phyloP scores from a whole-genome alignment of 2,329 filamentous ascomycete species.

The Fusarium graminum region DNA sequence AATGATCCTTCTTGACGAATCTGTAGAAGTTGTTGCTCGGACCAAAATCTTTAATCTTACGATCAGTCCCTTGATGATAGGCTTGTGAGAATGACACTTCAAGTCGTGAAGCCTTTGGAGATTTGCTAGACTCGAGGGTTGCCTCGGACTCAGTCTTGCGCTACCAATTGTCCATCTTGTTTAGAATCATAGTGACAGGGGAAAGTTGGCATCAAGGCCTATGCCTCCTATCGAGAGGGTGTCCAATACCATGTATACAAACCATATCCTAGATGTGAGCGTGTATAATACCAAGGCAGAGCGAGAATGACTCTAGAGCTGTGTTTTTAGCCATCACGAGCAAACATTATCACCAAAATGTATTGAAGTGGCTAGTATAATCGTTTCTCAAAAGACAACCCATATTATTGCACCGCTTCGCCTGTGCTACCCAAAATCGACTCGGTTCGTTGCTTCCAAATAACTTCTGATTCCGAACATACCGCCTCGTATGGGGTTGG shows the following conservation, averaged over 20 bases:
- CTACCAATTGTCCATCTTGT: rapidly evolving
- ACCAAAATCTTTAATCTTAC: no score
- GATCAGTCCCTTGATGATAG: no score
- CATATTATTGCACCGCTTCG: slow-evolving; percentile 48
- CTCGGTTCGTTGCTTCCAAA: slow-evolving; percentile 35
- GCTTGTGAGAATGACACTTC: no score
- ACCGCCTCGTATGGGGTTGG: not conserved
- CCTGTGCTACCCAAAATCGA: slow-evolving; percentile 46
- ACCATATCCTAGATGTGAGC: not conserved
- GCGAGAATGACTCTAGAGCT: not conserved
- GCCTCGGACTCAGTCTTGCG: not conserved
- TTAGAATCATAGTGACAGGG: not conserved
- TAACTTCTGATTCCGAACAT: slow-evolving; percentile 2
- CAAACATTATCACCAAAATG: slow-evolving; percentile 24
- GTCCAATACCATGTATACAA: not conserved
- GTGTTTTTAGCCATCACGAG: slow-evolving; percentile 27
- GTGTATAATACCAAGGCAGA: not conserved
- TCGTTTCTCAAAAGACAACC: slow-evolving; percentile 27
- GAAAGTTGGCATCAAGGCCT: not conserved
- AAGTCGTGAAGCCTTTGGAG: no score
- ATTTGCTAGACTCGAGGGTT: no score
- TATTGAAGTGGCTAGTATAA: slow-evolving; percentile 40
- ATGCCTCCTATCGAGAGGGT: not conserved
- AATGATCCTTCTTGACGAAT: not conserved
- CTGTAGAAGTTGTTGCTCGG: not conserved